A percentile compares a stretch with the other conserved stretches of the same genome.
phyloP scores from a whole-genome alignment of 2,329 filamentous ascomycete species.

The Talaromyces verruculosus region DNA sequence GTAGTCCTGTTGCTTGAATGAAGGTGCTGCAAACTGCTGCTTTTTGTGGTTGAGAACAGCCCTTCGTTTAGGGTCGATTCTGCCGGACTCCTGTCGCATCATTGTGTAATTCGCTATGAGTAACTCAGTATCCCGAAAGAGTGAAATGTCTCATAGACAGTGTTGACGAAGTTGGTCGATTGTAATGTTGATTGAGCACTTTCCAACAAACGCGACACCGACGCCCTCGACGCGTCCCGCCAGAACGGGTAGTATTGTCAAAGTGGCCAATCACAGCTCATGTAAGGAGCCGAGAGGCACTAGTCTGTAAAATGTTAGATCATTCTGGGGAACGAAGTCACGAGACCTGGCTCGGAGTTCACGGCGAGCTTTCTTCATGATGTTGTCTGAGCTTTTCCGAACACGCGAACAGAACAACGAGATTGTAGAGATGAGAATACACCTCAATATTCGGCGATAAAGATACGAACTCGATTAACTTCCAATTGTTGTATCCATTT shows the following conservation, averaged over 20 bases:
- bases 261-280: constrained; percentile 10
- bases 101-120: constrained; percentile 30
- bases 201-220: constrained; percentile 12
- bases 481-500: not conserved
- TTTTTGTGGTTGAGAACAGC: constrained; percentile 76
- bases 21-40: constrained; percentile 77
- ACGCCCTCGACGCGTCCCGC: constrained; percentile 13
- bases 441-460: not conserved
- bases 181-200: not conserved
- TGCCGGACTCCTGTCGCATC: constrained; percentile 46
- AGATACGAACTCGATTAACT: not conserved
- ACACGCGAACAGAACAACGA: not conserved
- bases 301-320: not conserved
- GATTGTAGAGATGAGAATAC: not conserved
- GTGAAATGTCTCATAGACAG: not conserved
- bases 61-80: constrained; percentile 67
- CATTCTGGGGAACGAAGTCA: not conserved
- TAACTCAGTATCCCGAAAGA: not conserved
- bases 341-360: constrained; percentile 4
- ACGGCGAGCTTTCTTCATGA: not conserved
- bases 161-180: not conserved
- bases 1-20: constrained; percentile 77
- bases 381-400: not conserved
- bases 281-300: not conserved
- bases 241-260: constrained; percentile 19